Conservation (phyloP, 2,329 filamentous ascomycete species). For the Alternaria hordeiaustralica region DNA sequence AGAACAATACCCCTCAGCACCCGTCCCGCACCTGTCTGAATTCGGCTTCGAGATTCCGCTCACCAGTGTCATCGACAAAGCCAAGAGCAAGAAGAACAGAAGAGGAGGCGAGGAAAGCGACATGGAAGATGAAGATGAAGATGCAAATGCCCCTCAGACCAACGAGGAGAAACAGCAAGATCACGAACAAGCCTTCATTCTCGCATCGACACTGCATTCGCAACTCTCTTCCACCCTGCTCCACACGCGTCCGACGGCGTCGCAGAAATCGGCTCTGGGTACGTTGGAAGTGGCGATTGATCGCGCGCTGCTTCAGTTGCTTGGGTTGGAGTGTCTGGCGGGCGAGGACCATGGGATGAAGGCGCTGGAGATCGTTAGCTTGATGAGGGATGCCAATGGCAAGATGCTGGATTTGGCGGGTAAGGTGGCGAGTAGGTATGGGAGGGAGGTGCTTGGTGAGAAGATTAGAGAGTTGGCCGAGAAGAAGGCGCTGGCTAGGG, state of each 20-base stretch:
- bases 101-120: constrained; percentile 44
- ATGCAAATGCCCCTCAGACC: constrained; percentile 20
- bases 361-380: constrained; percentile 83
- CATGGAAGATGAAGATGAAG: constrained; percentile 43
- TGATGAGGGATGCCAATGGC: constrained; percentile 84
- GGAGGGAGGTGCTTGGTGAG: constrained; percentile 77
- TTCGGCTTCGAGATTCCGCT: constrained; percentile 91
- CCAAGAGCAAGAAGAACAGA: constrained; percentile 25
- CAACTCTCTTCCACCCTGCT: constrained; percentile 79
- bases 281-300: constrained; percentile 84
- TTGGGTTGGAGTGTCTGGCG: constrained; percentile 88
- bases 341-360: constrained; percentile 95
- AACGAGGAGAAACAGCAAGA: constrained; percentile 60
- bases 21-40: constrained; percentile 90
- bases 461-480: constrained; percentile 91
- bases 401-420: constrained; percentile 90
- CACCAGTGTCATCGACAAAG: constrained; percentile 57
- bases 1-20: constrained; percentile 81
- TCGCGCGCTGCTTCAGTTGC: constrained; percentile 85
- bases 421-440: constrained; percentile 88
- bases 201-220: constrained; percentile 72
- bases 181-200: constrained; percentile 83
- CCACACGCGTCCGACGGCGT: constrained; percentile 67
- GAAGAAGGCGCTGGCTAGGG: constrained; percentile 65
- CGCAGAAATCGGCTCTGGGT: constrained; percentile 71